phyloP scores from a whole-genome alignment of 2,329 filamentous ascomycete genomes.

The Lasiodiplodia theobromae region DNA sequence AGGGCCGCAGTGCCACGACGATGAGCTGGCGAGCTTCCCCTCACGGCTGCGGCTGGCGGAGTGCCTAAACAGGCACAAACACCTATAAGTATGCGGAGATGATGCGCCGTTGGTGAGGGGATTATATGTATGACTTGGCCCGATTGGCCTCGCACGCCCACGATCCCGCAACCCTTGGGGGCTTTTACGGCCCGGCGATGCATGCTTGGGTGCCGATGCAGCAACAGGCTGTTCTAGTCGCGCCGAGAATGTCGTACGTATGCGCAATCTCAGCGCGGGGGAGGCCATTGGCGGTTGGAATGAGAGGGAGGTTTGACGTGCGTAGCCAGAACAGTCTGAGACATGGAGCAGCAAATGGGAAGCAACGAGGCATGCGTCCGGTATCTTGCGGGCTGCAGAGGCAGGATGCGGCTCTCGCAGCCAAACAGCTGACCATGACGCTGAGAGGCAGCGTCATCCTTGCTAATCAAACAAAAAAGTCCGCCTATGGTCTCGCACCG shows the following conservation, averaged over 20 bases:
- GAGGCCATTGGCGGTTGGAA: constrained; percentile 6
- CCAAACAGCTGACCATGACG: constrained; percentile 18
- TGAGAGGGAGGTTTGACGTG: constrained; percentile 5
- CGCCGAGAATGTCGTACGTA: constrained; percentile 15
- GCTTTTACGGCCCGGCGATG: constrained; percentile 12
- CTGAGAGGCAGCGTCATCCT: constrained; percentile 3
- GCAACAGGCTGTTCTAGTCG: constrained; percentile 18
- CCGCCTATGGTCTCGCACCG: constrained; percentile 20
- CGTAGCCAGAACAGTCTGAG: constrained; percentile 14
- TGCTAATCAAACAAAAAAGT: constrained; percentile 15
- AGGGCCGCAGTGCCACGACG: constrained; percentile 7
- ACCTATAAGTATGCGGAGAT: constrained; percentile 8
- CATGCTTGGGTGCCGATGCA: constrained; percentile 9
- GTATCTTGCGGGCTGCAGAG: constrained; percentile 6
- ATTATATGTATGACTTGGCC: not conserved
- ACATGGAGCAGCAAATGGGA: constrained; percentile 24
- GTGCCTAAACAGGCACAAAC: constrained; percentile 10
- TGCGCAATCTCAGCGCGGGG: not conserved
- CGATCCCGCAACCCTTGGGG: constrained; percentile 5
- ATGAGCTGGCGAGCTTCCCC: constrained; percentile 23
- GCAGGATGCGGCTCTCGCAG: constrained; percentile 27
- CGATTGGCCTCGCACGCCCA: constrained; percentile 2
- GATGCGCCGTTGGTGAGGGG: constrained; percentile 7
- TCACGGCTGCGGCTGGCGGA: constrained; percentile 19
- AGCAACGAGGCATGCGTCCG: not conserved